Evolutionary conservation across 495 filamentous ascomycete genomes (phyloP), one percentile per base, ranked within the genome.

Genomic region (Symbiotaphrina buchneri): DNA sequence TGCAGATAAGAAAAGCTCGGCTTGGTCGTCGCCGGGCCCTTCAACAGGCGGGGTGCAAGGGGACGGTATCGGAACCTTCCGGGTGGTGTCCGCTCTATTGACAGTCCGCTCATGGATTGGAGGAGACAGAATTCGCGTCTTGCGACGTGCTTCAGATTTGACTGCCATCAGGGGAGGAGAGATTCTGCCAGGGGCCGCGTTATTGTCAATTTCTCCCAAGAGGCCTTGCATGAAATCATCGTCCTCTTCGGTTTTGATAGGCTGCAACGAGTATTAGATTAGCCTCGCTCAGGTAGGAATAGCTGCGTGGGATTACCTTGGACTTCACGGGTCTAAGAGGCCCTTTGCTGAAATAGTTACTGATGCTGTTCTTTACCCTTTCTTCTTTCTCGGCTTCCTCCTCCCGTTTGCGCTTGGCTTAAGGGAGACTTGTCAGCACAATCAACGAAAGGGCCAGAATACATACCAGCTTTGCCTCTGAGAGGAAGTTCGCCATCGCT

Each of bases 281-380:
- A 28, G 23, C 23, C 15, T 35, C 18, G 14, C 6, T 32, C n/a
- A 6, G 18, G n/a, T 18, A 6, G 11, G 15, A 18, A 18, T 22
- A 32, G 6, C 17, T 6, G 22, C 10, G 21, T 2, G 18, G 32
- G 3, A 36, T 36, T 48, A 80, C 81, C 62, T 91, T 97, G 1
- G 75, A 63, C 47, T 87, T 93, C 15, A 69, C 61, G 27, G 71
- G 71, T 13, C 68, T 48, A 30, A 66, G 51, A 33, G 67, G 61
- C 25, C 77, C 75, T 39, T 69, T 73, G 43, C 65, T 90, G 50
- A 97, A 94, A 50, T 87, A 97, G 40, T 85, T 87, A 41, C 71
- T 74, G 42, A 97, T 94, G 41, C 79, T 74, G 36, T 80, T 75
- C 49, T 90, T 83, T 32, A 81, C 74, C 47, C 80, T 78, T 40